Evolutionary conservation across 2,329 filamentous ascomycete genomes (phyloP).

Genomic region (Coniochaeta pulveracea): DNA sequence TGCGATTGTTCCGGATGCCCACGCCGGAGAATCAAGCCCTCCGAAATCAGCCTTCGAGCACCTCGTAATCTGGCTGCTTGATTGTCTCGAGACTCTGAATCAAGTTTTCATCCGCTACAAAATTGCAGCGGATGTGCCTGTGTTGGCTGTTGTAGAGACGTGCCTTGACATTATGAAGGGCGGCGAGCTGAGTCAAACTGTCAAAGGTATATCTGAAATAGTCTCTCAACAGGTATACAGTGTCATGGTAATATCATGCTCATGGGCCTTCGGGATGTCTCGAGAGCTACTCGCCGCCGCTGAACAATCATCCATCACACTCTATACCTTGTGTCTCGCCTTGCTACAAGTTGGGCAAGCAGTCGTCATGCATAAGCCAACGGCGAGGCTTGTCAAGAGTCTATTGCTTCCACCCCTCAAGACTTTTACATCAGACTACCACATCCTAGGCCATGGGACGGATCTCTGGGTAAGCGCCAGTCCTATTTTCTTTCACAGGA

Average conservation of each 20-base stretch:
- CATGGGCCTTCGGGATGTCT: constrained; percentile 9
- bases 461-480: constrained; percentile 13
- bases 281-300: constrained; percentile 10
- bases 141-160: neutral
- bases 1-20: neutral
- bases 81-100: neutral
- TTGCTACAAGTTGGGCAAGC: constrained; percentile 14
- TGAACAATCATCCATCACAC: constrained; percentile 7
- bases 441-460: constrained; percentile 9
- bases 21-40: neutral
- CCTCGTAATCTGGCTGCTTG: constrained; percentile 3
- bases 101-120: neutral
- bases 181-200: constrained; percentile 20
- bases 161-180: neutral
- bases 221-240: constrained; percentile 16
- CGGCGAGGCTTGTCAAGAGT: constrained; percentile 13
- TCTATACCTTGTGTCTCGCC: constrained; percentile 11
- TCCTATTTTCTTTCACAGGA: neutral
- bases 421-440: constrained; percentile 9
- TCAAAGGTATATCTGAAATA: constrained; percentile 6
- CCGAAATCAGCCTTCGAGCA: neutral
- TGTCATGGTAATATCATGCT: constrained; percentile 14
- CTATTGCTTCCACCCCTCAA: constrained; percentile 11
- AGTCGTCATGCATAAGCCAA: constrained; percentile 12
- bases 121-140: neutral